Percentiles rank a stretch among this genome's conserved stretches.
Evolutionary conservation across 78 protist species (phyloP).

Genomic region (Pelomyxa schiedti): DNA sequence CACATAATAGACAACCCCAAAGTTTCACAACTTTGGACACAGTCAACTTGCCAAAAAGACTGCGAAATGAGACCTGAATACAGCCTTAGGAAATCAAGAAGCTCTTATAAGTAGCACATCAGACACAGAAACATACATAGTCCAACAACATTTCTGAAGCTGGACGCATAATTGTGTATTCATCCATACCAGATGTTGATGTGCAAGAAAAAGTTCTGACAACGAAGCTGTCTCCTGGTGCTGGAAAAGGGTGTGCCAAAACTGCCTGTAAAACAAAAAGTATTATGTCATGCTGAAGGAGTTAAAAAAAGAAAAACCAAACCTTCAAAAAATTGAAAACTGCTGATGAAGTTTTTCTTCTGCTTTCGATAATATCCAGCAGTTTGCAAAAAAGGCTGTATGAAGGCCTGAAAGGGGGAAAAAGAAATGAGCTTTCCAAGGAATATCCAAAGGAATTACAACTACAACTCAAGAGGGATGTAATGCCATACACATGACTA

Average conservation of each 20-base stretch:
- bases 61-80: constrained; percentile 7
- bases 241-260: constrained; percentile 1
- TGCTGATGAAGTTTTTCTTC: neutral
- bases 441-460: no score
- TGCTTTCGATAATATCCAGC: neutral
- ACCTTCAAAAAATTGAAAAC: constrained; percentile 3
- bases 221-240: neutral
- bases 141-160: neutral
- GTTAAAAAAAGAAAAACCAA: no score
- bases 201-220: neutral
- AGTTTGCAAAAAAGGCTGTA: neutral
- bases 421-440: no score
- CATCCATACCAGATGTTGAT: neutral
- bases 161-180: constrained; percentile 1
- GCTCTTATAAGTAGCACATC: no score
- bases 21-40: neutral
- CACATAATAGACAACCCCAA: neutral
- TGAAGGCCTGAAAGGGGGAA: constrained; percentile 2
- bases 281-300: no score
- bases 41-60: neutral
- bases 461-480: no score
- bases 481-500: neutral
- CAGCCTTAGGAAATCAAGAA: no score
- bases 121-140: neutral
- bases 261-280: no score